Percentiles rank a stretch among this genome's conserved stretches.
Conservation (phyloP, 2,329 filamentous ascomycete genomes). For the Trichophyton simii region DNA sequence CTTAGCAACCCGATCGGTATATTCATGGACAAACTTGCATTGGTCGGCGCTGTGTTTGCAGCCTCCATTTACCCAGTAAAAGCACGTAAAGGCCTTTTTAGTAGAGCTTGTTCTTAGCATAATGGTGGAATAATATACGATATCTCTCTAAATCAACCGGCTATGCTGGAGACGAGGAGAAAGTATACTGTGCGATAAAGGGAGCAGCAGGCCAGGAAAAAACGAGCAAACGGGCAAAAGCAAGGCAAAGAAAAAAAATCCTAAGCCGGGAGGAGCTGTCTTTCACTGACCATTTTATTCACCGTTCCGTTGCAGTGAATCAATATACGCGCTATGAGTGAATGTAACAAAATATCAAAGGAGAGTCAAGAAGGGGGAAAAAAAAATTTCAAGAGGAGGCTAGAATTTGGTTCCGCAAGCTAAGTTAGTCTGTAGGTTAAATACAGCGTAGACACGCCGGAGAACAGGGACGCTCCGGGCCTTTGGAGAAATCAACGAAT, state of each 20-base stretch:
- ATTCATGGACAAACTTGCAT: conserved; percentile 21
- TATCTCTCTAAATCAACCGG: not conserved
- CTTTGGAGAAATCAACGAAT: no score
- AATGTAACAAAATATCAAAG: not conserved
- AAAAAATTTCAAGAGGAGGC: not conserved
- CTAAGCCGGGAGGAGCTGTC: not conserved
- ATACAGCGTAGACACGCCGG: no score
- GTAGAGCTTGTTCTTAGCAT: not conserved
- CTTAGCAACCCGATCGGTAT: conserved; percentile 17
- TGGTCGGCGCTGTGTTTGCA: conserved; percentile 18
- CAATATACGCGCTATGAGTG: not conserved
- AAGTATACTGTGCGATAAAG: not conserved
- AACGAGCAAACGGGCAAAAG: not conserved
- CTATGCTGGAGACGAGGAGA: not conserved
- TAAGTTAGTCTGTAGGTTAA: no score
- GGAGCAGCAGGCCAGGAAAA: not conserved
- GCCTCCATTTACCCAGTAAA: conserved; percentile 19
- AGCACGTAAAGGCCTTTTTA: conserved; percentile 22
- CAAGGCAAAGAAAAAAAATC: not conserved
- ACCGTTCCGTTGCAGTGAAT: not conserved
- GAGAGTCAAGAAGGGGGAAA: not conserved
- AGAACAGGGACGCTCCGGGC: no score
- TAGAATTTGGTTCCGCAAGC: no score
- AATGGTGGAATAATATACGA: not conserved
- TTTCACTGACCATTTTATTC: not conserved